phyloP scores from a whole-genome alignment of 495 filamentous ascomycete species.

The Chaetomium fimeti region DNA sequence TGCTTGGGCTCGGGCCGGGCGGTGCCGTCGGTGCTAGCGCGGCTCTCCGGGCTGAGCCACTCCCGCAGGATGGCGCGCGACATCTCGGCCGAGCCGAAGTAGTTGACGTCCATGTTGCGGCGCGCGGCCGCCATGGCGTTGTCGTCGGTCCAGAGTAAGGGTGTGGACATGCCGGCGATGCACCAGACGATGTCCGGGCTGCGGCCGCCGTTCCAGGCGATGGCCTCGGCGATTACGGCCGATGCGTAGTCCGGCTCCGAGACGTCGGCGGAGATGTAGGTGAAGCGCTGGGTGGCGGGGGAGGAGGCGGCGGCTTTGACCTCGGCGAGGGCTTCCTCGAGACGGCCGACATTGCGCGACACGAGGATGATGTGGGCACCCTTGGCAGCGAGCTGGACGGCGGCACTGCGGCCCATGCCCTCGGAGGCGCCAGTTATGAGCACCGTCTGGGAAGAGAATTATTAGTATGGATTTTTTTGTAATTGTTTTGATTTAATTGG shows the following conservation, averaged over 20 bases:
- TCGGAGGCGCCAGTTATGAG: constrained; percentile 90
- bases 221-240: constrained; percentile 67
- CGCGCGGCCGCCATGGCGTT: constrained; percentile 60
- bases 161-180: constrained; percentile 73
- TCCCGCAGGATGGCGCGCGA: constrained; percentile 65
- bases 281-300: constrained; percentile 69
- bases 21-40: constrained; percentile 27
- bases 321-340: constrained; percentile 66
- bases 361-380: constrained; percentile 87
- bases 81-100: constrained; percentile 83
- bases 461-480: constrained; percentile 14
- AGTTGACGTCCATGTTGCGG: constrained; percentile 87
- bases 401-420: constrained; percentile 80
- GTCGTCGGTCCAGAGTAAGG: constrained; percentile 73
- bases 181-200: constrained; percentile 89
- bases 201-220: constrained; percentile 74
- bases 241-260: constrained; percentile 63
- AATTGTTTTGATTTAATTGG: too few species aligned
- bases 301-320: constrained; percentile 61
- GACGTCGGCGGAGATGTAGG: constrained; percentile 82
- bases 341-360: constrained; percentile 70
- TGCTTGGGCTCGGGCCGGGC: constrained; percentile 56
- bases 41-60: constrained; percentile 55
- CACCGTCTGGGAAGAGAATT: constrained; percentile 58
- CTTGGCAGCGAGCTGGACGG: constrained; percentile 69